These are phyloP conservation scores for Lactifluus volemus DNA, from an alignment of 768 basidiomycete species.

Conservation along the genomic window DNA sequence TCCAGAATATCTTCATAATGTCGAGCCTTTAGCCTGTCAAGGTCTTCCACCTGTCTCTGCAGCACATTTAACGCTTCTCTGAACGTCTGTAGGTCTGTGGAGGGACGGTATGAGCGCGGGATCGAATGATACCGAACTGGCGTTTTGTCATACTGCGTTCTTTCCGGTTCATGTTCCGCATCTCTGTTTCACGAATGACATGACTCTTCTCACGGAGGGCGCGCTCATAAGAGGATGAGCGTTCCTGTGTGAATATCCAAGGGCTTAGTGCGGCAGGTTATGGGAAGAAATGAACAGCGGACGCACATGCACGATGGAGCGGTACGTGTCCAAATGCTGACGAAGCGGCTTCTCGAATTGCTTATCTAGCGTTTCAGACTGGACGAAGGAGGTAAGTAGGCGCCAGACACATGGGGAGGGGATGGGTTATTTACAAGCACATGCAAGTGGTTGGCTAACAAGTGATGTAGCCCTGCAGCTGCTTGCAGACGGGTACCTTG, in stretches of 20 bases:
- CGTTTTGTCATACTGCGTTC: constrained; percentile 58
- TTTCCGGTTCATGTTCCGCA: constrained; percentile 74
- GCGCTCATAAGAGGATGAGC: constrained; percentile 76
- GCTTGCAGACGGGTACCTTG: constrained; percentile 77
- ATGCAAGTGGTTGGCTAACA: constrained; percentile 90
- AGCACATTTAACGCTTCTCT: constrained; percentile 72
- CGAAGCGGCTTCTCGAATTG: constrained; percentile 84
- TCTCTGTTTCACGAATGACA: constrained; percentile 79
- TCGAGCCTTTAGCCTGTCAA: constrained; percentile 74
- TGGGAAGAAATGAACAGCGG: neutral
- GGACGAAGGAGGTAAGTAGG: neutral
- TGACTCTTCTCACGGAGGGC: constrained; percentile 75
- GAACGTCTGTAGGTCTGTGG: constrained; percentile 79
- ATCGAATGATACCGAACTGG: neutral
- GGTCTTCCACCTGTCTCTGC: constrained; percentile 84
- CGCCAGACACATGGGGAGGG: neutral
- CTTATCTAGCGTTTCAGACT: constrained; percentile 82
- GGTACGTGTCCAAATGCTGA: constrained; percentile 78
- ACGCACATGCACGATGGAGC: constrained; percentile 56
- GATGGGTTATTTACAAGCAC: constrained; percentile 53
- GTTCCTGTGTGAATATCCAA: constrained; percentile 47
- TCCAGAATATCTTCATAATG: constrained; percentile 88
- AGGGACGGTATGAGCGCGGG: neutral
- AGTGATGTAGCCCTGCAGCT: constrained; percentile 80
- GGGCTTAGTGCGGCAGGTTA: neutral